These are phyloP conservation scores for Astrephomene gubernaculifera DNA, from an alignment of 139 green algal genomes.

Conservation along the genomic window DNA sequence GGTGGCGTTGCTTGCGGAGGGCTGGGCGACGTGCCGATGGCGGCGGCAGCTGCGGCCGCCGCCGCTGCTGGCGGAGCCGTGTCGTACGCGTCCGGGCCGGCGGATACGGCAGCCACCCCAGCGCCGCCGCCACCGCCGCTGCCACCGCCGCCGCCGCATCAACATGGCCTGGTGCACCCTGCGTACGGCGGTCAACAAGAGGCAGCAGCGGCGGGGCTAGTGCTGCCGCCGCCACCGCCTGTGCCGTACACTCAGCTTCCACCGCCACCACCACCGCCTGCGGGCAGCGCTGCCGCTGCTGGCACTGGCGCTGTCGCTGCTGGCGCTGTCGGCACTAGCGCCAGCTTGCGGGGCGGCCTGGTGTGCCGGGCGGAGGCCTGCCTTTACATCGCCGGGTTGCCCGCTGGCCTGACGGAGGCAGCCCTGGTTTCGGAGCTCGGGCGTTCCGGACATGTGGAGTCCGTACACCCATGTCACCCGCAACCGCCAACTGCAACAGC, in stretches of 20 bases:
- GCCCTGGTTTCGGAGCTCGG: constrained; percentile 27
- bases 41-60: not conserved
- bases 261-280: not conserved
- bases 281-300: not conserved
- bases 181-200: too few species aligned
- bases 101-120: constrained; percentile 21
- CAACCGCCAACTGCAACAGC: not conserved
- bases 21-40: too few species aligned
- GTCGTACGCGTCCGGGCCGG: not conserved
- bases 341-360: constrained; percentile 10
- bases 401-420: constrained; percentile 39
- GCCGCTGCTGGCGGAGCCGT: not conserved
- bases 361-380: constrained; percentile 53
- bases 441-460: not conserved
- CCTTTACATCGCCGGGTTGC: constrained; percentile 53
- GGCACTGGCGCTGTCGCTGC: too few species aligned
- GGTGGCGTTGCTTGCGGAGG: too few species aligned
- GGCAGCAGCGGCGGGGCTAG: not conserved
- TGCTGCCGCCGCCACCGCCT: not conserved
- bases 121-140: constrained; percentile 6
- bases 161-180: too few species aligned
- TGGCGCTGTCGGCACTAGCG: not conserved
- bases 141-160: not conserved
- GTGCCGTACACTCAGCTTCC: not conserved
- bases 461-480: constrained; percentile 13